These are phyloP conservation scores for Penicillium herquei DNA, from an alignment of 495 filamentous ascomycete species.

Conservation along the genomic window DNA sequence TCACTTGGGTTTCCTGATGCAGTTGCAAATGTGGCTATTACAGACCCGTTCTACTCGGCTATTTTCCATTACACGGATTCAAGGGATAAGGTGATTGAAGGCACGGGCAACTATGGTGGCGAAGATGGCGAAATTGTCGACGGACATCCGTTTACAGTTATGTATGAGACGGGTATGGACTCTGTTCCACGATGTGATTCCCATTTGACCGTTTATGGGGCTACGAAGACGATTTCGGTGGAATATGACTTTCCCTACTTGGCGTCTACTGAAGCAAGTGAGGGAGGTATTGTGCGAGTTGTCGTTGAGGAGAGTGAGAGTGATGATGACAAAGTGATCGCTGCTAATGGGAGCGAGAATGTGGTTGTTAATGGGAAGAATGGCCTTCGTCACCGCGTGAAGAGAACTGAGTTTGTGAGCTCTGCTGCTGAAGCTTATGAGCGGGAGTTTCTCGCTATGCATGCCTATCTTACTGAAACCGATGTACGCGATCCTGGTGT, in stretches of 20 bases:
- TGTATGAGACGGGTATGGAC: constrained; percentile 57
- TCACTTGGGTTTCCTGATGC: constrained; percentile 44
- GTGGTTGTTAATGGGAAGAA: background rate
- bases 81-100: background rate
- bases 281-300: constrained; percentile 36
- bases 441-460: constrained; percentile 47
- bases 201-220: constrained; percentile 52
- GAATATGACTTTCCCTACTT: constrained; percentile 54
- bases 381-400: constrained; percentile 7
- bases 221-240: constrained; percentile 45
- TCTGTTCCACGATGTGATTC: constrained; percentile 55
- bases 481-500: constrained; percentile 2
- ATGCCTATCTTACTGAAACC: constrained; percentile 41
- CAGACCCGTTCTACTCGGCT: constrained; percentile 46
- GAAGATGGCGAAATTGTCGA: background rate
- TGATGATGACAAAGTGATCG: background rate
- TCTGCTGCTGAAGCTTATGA: constrained; percentile 54
- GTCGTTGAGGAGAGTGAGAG: constrained; percentile 45
- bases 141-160: constrained; percentile 43
- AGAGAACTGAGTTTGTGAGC: constrained; percentile 35
- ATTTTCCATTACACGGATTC: constrained; percentile 42
- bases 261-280: constrained; percentile 20
- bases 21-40: constrained; percentile 45
- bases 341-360: background rate
- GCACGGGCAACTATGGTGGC: too few species aligned